These are phyloP conservation scores for Colletotrichum agaves DNA, from an alignment of 2,329 filamentous ascomycete genomes.

Conservation along the genomic window DNA sequence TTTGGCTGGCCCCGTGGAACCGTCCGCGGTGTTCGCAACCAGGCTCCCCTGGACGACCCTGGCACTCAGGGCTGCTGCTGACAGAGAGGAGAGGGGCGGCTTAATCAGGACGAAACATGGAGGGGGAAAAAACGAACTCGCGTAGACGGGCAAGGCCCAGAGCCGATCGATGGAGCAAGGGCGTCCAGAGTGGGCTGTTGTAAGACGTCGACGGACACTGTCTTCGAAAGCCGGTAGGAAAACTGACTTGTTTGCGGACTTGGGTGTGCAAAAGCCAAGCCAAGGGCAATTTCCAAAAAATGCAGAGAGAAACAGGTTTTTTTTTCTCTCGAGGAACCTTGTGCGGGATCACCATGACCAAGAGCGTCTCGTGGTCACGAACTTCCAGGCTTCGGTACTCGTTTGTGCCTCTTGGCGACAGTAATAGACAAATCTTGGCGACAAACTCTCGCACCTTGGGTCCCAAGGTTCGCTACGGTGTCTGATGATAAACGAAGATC, in stretches of 20 bases:
- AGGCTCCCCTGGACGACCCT: constrained; percentile 22
- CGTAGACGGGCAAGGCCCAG: neutral
- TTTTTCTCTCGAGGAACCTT: neutral
- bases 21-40: constrained; percentile 4
- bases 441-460: neutral
- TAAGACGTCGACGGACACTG: constrained; percentile 4
- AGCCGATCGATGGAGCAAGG: constrained; percentile 28
- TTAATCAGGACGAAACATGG: constrained; percentile 32
- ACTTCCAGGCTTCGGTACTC: neutral
- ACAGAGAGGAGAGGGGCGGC: neutral
- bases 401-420: neutral
- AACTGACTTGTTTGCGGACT: neutral
- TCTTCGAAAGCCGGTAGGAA: neutral
- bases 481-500: constrained; percentile 24
- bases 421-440: neutral
- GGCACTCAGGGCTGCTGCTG: neutral
- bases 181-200: constrained; percentile 2
- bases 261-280: neutral
- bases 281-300: neutral
- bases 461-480: constrained; percentile 11
- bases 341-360: constrained; percentile 12
- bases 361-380: neutral
- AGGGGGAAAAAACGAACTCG: constrained; percentile 6
- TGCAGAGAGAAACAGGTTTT: neutral
- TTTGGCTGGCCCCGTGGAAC: constrained; percentile 9